A percentile compares a stretch with the other conserved stretches of the same genome.
These are phyloP conservation scores for Blastobotrys parvus DNA, from an alignment of 805 yeast species.

Conservation along the genomic window DNA sequence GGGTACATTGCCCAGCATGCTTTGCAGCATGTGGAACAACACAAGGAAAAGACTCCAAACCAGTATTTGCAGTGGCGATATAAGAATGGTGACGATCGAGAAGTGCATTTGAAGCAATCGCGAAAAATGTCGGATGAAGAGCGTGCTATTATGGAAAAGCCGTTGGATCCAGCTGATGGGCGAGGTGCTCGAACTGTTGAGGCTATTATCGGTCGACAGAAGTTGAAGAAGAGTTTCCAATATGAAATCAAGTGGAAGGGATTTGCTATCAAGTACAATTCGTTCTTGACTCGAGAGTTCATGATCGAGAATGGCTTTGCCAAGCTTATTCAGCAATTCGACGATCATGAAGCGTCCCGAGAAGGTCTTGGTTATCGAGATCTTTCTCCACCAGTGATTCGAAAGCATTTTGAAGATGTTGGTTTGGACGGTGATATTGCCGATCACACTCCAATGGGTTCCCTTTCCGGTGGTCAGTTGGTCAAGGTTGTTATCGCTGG, in stretches of 20 bases:
- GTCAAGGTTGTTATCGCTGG: conserved; percentile 98
- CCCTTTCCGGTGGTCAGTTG: conserved; percentile 95
- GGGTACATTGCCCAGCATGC: conserved; percentile 99
- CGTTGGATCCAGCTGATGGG: conserved; percentile 77
- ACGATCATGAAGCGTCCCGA: conserved; percentile 98
- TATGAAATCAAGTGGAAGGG: conserved; percentile 91
- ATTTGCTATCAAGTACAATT: conserved; percentile 87
- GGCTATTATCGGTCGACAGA: conserved; percentile 96
- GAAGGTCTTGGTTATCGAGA: conserved; percentile 99
- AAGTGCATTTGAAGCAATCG: conserved; percentile 85
- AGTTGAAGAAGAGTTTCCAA: conserved; percentile 91
- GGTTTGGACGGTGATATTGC: conserved; percentile 98
- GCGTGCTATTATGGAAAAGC: conserved; percentile 64
- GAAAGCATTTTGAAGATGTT: conserved; percentile 95
- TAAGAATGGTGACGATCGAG: conserved; percentile 96
- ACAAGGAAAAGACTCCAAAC: conserved; percentile 95
- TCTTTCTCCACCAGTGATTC: conserved; percentile 79
- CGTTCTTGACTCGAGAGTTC: conserved; percentile 84
- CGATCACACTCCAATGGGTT: conserved; percentile 95
- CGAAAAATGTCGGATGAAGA: conserved; percentile 79
- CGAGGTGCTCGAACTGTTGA: conserved; percentile 82
- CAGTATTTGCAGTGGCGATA: conserved; percentile 98
- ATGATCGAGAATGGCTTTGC: conserved; percentile 78
- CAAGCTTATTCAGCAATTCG: conserved; percentile 90
- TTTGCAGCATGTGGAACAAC: conserved; percentile 92